Conservation (phyloP, 2,329 filamentous ascomycete species). For the Cordyceps tenuipes region DNA sequence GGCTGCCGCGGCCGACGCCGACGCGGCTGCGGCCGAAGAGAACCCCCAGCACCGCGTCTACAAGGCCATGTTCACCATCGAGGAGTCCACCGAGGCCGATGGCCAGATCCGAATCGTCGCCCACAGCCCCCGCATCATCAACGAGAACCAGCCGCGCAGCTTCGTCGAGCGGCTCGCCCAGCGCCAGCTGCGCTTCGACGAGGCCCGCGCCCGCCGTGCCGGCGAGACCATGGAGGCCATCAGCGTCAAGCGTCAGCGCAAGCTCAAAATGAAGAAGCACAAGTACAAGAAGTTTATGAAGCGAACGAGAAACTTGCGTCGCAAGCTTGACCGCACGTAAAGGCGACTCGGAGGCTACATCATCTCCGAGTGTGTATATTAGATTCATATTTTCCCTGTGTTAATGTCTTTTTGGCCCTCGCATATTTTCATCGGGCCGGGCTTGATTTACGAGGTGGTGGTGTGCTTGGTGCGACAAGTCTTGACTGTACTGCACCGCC, state of each 20-base stretch:
- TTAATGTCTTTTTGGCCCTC: neutral
- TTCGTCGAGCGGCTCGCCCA: slow-evolving; percentile 65
- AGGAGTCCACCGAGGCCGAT: slow-evolving; percentile 53
- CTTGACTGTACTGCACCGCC: neutral
- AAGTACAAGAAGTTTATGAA: slow-evolving; percentile 99
- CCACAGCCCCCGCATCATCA: slow-evolving; percentile 50
- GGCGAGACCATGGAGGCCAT: slow-evolving; percentile 60
- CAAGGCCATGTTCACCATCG: slow-evolving; percentile 58
- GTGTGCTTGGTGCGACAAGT: neutral
- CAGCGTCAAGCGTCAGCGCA: slow-evolving; percentile 84
- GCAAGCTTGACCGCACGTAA: slow-evolving; percentile 68
- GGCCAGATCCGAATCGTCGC: slow-evolving; percentile 53
- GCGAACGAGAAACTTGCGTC: slow-evolving; percentile 77
- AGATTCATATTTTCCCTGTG: slow-evolving; percentile 7
- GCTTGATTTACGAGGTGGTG: slow-evolving; percentile 2
- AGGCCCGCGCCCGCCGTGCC: slow-evolving; percentile 36
- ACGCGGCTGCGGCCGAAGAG: slow-evolving; percentile 26
- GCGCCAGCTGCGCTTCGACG: slow-evolving; percentile 53
- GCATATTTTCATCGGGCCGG: slow-evolving; percentile 1
- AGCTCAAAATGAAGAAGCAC: slow-evolving; percentile 99
- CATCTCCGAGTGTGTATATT: slow-evolving; percentile 6
- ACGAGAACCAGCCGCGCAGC: slow-evolving; percentile 39
- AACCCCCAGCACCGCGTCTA: slow-evolving; percentile 46
- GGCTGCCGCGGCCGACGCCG: slow-evolving; percentile 29
- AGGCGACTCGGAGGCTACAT: neutral